Conservation (phyloP, 2,329 filamentous ascomycete species). For the Cordyceps fumosorosea region DNA sequence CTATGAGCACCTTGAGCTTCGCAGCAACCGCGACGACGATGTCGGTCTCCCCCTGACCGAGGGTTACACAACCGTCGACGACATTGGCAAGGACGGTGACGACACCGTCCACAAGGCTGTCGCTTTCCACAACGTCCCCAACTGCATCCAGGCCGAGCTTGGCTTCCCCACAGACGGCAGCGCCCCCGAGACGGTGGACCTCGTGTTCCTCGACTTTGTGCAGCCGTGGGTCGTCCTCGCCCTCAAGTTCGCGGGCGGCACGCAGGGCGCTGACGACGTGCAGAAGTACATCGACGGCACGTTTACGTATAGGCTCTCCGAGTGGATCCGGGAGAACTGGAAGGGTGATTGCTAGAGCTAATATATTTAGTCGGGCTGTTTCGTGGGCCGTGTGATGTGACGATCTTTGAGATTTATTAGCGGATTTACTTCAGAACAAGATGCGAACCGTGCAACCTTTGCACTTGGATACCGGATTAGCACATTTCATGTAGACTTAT, state of each 20-base stretch:
- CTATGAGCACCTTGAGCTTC: conserved; percentile 24
- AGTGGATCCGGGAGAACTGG: conserved; percentile 57
- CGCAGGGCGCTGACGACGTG: conserved; percentile 43
- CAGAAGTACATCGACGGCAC: conserved; percentile 46
- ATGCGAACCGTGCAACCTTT: neutral
- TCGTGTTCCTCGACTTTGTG: conserved; percentile 90
- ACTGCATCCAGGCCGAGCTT: conserved; percentile 68
- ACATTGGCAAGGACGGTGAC: conserved; percentile 76
- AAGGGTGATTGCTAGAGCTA: conserved; percentile 35
- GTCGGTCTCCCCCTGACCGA: conserved; percentile 37
- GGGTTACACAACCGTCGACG: conserved; percentile 87
- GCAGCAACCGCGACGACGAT: conserved; percentile 20
- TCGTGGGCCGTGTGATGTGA: neutral
- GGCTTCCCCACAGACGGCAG: conserved; percentile 47
- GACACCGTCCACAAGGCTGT: conserved; percentile 78
- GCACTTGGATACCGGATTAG: neutral
- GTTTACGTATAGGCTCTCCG: conserved; percentile 48
- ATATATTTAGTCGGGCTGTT: neutral
- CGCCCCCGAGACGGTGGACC: conserved; percentile 67
- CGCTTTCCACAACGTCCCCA: conserved; percentile 70
- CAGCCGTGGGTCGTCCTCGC: conserved; percentile 74
- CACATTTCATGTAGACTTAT: neutral
- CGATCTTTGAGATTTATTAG: neutral
- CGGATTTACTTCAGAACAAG: too few relatives aligned
- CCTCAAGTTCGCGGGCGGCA: conserved; percentile 53